These are phyloP conservation scores for Bimuria novae-zelandiae DNA, from an alignment of 2,329 filamentous ascomycete genomes.

Conservation along the genomic window DNA sequence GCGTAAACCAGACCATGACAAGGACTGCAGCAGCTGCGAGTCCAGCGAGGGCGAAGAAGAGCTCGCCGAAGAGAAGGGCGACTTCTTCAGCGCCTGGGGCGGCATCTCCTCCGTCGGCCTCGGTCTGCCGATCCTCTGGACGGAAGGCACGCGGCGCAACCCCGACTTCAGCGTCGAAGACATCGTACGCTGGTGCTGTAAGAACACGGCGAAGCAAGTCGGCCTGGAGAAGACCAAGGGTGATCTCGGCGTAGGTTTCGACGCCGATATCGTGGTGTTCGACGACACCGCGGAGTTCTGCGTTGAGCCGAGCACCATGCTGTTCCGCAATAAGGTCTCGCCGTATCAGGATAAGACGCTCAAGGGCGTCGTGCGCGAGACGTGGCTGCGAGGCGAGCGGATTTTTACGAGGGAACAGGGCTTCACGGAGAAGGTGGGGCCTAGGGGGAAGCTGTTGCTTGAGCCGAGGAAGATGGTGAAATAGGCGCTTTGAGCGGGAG, in stretches of 20 bases:
- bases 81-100: conserved; percentile 97
- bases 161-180: conserved; percentile 67
- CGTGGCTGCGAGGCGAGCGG: conserved; percentile 77
- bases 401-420: conserved; percentile 72
- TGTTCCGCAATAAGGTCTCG: conserved; percentile 91
- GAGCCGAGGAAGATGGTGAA: conserved; percentile 49
- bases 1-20: conserved; percentile 38
- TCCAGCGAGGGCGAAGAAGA: conserved; percentile 39
- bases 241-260: conserved; percentile 77
- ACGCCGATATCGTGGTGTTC: conserved; percentile 91
- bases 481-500: background rate
- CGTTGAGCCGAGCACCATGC: conserved; percentile 73
- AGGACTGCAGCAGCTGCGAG: conserved; percentile 42
- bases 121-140: conserved; percentile 88
- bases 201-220: conserved; percentile 86
- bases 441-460: conserved; percentile 56
- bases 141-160: conserved; percentile 68
- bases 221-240: conserved; percentile 82
- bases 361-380: conserved; percentile 78
- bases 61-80: conserved; percentile 60
- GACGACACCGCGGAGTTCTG: conserved; percentile 82
- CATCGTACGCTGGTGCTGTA: conserved; percentile 82
- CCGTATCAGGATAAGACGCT: conserved; percentile 85
- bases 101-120: conserved; percentile 94
- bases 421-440: conserved; percentile 63